Evolutionary conservation across 352 stramenopile genomes (phyloP).

Genomic region (Pythium aquatile): DNA sequence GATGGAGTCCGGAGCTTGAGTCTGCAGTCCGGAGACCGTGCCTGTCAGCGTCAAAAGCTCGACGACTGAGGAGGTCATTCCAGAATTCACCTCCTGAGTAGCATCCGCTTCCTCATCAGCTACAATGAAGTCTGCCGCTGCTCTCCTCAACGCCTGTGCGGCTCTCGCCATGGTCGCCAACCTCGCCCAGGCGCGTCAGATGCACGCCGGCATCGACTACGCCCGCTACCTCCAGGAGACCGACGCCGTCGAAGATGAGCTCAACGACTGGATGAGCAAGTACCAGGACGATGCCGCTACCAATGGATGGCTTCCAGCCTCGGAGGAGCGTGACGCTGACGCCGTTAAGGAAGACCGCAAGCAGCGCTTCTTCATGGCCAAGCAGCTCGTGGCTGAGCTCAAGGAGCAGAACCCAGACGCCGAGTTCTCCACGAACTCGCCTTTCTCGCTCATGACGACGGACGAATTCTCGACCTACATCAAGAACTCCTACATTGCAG

Average conservation of each 20-base stretch:
- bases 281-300: constrained; percentile 21
- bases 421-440: constrained; percentile 24
- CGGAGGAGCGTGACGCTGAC: constrained; percentile 28
- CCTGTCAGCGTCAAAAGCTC: neutral
- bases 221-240: constrained; percentile 52
- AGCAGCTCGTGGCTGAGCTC: constrained; percentile 14
- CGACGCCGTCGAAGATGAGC: constrained; percentile 36
- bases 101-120: neutral
- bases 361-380: constrained; percentile 28
- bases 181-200: constrained; percentile 16
- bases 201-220: constrained; percentile 35
- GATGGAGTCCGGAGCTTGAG: neutral
- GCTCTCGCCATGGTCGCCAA: constrained; percentile 58
- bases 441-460: constrained; percentile 30
- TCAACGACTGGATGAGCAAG: constrained; percentile 47
- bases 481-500: constrained; percentile 16
- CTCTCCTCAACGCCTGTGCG: constrained; percentile 5
- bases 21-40: neutral
- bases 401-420: constrained; percentile 25
- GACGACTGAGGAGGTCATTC: neutral
- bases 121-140: constrained; percentile 10
- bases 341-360: constrained; percentile 20
- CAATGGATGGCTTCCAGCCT: constrained; percentile 30
- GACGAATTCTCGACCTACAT: constrained; percentile 28
- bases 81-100: neutral